Conservation (phyloP, 345 rosid genomes). For the Crucihimalaya himalaica region DNA sequence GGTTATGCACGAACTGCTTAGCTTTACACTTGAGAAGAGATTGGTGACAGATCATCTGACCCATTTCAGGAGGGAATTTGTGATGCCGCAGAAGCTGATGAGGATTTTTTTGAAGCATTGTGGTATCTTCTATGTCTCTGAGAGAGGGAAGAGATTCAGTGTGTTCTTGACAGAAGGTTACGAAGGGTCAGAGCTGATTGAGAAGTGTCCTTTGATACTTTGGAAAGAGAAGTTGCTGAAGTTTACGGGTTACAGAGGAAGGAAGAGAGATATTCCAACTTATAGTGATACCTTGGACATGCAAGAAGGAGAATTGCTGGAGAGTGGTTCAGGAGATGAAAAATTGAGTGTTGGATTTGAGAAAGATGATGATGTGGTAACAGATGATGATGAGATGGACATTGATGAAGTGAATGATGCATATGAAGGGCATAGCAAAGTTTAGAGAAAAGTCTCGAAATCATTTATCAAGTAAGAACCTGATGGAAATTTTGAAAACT, state of each 20-base stretch:
- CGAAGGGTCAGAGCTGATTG: conserved; percentile 64
- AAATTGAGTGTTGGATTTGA: conserved; percentile 37
- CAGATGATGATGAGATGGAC: conserved; percentile 52
- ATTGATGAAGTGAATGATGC: conserved; percentile 43
- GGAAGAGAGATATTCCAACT: conserved; percentile 53
- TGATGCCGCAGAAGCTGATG: conserved; percentile 95
- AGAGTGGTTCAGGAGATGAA: conserved; percentile 44
- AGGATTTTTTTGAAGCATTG: conserved; percentile 86
- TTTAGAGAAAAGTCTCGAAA: background rate
- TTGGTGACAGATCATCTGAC: conserved; percentile 89
- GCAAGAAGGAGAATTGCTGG: conserved; percentile 47
- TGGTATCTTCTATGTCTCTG: conserved; percentile 87
- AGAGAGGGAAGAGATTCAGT: conserved; percentile 90
- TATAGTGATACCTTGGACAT: conserved; percentile 54
- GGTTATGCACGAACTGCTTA: conserved; percentile 82
- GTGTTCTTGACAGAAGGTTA: conserved; percentile 82
- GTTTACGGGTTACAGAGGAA: conserved; percentile 61
- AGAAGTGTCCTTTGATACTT: conserved; percentile 57
- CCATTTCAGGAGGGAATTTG: conserved; percentile 72
- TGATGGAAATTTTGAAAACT: background rate
- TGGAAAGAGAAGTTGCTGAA: conserved; percentile 79
- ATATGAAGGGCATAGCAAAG: conserved; percentile 17
- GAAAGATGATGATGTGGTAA: conserved; percentile 36
- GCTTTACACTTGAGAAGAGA: conserved; percentile 88
- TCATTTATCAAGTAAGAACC: background rate